Evolutionary conservation across 352 stramenopile genomes (phyloP), one percentile per base, ranked within the genome.

Genomic region (Phytophthora foliorum): DNA sequence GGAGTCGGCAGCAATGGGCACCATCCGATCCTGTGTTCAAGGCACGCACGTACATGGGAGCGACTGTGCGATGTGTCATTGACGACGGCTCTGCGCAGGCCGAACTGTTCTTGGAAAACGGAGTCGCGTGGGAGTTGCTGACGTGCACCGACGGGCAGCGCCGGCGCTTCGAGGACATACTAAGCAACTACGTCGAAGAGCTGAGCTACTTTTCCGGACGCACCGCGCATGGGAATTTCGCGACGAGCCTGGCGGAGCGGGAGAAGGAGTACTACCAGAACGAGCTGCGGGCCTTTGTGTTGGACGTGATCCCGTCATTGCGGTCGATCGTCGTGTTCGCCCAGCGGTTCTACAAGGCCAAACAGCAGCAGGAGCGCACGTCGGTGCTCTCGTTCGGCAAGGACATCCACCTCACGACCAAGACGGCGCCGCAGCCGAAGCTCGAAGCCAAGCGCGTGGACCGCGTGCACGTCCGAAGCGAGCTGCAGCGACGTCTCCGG

Each of bases 1-100:
- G 70, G 54, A 62, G 32, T 21, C 62, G 57, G 41, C 56, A 80
- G 25, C 73, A 89, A 41, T 38, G 86, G 25, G 25, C 55, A 8
- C 59, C 73, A 21, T 73, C 64, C 25, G 68, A 82, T 42, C 57
- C 75, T n/a, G 52, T 57, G 0, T 81, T 92, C 46, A 57, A 45
- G 6, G 39, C 60, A 7, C 65, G 65, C 14, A 92, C 81, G 7
- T 78, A 76, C 24, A 59, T 93, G 57, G 75, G 63, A 13, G 78
- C 73, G 25, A 84, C 69, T 0, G 58, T 74, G 46, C 82, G 87
- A 0, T 91, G 89, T 49, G 74, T 93, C 55, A 69, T 94, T 39
- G 89, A 96, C 54, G 89, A 96, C 42, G 85, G 86, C 0, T 92
- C 84, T 0, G 89, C 75, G 0, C 89, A 96, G 63, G 83, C 77